Percentiles rank a stretch among this genome's conserved stretches.
Evolutionary conservation across 345 rosid species (phyloP).

Genomic region (Eucalyptus lansdowneana): DNA sequence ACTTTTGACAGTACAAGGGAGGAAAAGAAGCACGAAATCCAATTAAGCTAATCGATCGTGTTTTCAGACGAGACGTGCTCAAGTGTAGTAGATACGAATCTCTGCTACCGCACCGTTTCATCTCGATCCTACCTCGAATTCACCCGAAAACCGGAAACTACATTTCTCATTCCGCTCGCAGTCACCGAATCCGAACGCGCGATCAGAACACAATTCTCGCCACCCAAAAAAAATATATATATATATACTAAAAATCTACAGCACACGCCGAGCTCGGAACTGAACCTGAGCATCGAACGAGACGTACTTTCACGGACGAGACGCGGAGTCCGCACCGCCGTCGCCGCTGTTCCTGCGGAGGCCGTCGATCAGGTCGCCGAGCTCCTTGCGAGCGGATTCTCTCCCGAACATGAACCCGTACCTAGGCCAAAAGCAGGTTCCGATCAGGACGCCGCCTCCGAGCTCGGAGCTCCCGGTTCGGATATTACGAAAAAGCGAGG

Average conservation of each 20-base stretch:
- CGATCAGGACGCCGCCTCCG: background rate
- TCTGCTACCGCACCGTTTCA: background rate
- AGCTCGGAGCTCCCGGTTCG: no score
- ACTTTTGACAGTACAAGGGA: background rate
- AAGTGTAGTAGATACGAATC: background rate
- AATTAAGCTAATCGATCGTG: background rate
- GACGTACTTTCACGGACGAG: constrained; percentile 20
- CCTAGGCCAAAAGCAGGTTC: constrained; percentile 12
- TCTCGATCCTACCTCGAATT: background rate
- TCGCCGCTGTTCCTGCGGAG: constrained; percentile 36
- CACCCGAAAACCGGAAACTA: background rate
- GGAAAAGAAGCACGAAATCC: background rate
- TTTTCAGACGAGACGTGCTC: background rate
- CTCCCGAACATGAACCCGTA: constrained; percentile 95
- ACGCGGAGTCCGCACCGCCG: constrained; percentile 6
- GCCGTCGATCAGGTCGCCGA: constrained; percentile 59
- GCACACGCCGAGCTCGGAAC: background rate
- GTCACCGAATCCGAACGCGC: background rate
- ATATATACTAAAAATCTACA: background rate
- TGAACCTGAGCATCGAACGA: background rate
- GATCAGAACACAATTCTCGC: background rate
- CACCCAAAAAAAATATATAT: background rate
- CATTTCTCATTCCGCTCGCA: background rate
- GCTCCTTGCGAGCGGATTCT: constrained; percentile 83
- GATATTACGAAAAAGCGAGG: background rate